These are phyloP conservation scores for Penicillium angulare DNA, from an alignment of 495 filamentous ascomycete species.

Conservation along the genomic window DNA sequence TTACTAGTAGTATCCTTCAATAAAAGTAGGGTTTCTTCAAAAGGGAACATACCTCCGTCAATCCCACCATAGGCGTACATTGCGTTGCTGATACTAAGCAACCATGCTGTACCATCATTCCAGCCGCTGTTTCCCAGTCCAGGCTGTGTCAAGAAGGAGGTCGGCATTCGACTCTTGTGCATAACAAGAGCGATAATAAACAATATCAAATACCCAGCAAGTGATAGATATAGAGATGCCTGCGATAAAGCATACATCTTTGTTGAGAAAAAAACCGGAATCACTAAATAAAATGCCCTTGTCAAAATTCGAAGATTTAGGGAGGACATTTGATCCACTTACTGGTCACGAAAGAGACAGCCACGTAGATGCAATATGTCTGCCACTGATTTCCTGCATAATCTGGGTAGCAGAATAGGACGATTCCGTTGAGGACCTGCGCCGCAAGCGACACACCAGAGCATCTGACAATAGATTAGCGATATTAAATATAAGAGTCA, in stretches of 20 bases:
- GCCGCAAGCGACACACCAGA: constrained; percentile 3
- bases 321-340: background rate
- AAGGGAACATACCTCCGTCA: no score
- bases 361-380: background rate
- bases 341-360: background rate
- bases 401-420: background rate
- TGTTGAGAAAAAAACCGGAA: background rate
- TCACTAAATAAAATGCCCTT: background rate
- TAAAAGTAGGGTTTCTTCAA: no score
- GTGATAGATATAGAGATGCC: background rate
- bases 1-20: no score
- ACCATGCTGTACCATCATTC: constrained; percentile 34
- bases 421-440: background rate
- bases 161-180: constrained; percentile 13
- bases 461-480: no score
- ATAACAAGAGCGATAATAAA: constrained; percentile 24
- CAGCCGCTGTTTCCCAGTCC: constrained; percentile 28
- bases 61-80: constrained; percentile 31
- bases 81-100: constrained; percentile 33
- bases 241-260: no score
- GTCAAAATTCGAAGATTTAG: background rate
- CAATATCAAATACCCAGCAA: background rate
- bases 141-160: constrained; percentile 14
- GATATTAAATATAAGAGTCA: no score
- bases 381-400: background rate